Evolutionary conservation across 768 basidiomycete genomes (phyloP).

Genomic region (Tremella yokohamensis): DNA sequence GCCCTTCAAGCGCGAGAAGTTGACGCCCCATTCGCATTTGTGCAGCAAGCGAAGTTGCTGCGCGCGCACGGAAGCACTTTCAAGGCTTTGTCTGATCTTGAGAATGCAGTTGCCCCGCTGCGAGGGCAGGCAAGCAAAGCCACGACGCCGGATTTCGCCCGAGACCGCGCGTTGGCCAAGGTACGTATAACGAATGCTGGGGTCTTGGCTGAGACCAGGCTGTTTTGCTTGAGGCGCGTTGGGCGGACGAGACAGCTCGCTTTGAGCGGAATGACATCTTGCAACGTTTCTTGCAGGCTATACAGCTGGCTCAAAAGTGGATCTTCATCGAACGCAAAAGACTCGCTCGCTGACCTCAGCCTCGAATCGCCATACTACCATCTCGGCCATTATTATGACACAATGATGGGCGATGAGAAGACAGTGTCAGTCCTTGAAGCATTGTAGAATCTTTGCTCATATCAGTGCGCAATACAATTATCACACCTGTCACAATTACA

Average conservation of each 20-base stretch:
- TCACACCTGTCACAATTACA: slow-evolving; percentile 63
- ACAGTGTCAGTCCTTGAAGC: slow-evolving; percentile 16
- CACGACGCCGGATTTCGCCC: slow-evolving; percentile 10
- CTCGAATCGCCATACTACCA: slow-evolving; percentile 78
- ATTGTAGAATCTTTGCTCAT: neutral
- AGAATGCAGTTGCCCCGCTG: slow-evolving; percentile 58
- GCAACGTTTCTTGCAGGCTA: slow-evolving; percentile 54
- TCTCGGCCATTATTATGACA: slow-evolving; percentile 81
- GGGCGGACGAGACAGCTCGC: slow-evolving; percentile 86
- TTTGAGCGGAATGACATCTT: slow-evolving; percentile 66
- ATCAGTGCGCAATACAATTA: slow-evolving; percentile 28
- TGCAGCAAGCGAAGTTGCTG: slow-evolving; percentile 84
- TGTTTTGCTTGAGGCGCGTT: slow-evolving; percentile 74
- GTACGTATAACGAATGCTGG: slow-evolving; percentile 51
- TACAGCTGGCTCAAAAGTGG: slow-evolving; percentile 49
- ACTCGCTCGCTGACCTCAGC: slow-evolving; percentile 23
- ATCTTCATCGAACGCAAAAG: slow-evolving; percentile 13
- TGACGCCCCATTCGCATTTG: slow-evolving; percentile 69
- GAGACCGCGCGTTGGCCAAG: slow-evolving; percentile 59
- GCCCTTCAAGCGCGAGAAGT: slow-evolving; percentile 80
- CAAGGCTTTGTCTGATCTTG: slow-evolving; percentile 80
- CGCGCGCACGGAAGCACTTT: slow-evolving; percentile 74
- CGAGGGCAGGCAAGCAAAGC: slow-evolving; percentile 10
- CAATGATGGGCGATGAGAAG: slow-evolving; percentile 16
- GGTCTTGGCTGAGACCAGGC: slow-evolving; percentile 53